Conservation (phyloP, 768 basidiomycete species). For the Roridomyces roridus region DNA sequence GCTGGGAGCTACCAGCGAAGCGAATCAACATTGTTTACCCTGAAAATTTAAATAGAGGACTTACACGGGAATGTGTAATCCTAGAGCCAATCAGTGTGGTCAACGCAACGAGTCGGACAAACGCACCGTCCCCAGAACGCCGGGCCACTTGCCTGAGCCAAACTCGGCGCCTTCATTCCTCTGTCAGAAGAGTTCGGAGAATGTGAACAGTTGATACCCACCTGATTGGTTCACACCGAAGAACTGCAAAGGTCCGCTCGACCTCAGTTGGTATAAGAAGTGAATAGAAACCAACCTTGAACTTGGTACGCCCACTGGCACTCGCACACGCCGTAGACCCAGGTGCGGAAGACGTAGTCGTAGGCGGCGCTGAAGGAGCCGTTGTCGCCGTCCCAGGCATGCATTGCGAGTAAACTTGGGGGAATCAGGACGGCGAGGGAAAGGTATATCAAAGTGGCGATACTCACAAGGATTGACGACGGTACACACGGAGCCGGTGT, state of each 20-base stretch:
- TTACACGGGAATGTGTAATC: slow-evolving; percentile 23
- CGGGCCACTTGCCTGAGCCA: slow-evolving; percentile 31
- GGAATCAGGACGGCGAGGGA: background rate
- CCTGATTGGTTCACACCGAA: slow-evolving; percentile 70
- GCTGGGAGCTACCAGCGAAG: slow-evolving; percentile 48
- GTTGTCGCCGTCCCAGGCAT: slow-evolving; percentile 28
- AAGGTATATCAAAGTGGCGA: background rate
- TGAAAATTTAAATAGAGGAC: too few relatives aligned
- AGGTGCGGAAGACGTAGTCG: slow-evolving; percentile 35
- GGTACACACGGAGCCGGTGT: slow-evolving; percentile 47
- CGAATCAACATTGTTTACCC: background rate
- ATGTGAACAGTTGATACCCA: background rate
- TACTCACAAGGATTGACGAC: slow-evolving; percentile 45
- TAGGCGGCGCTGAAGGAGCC: slow-evolving; percentile 29
- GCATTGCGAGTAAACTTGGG: slow-evolving; percentile 56
- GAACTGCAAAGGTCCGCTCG: slow-evolving; percentile 29
- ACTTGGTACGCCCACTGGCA: slow-evolving; percentile 51
- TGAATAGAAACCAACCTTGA: slow-evolving; percentile 39
- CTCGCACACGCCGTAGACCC: slow-evolving; percentile 32
- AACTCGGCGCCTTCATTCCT: slow-evolving; percentile 52
- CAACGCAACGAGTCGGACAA: too few relatives aligned
- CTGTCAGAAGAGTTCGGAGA: background rate
- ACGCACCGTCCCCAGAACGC: too few relatives aligned
- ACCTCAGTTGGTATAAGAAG: background rate
- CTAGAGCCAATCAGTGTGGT: slow-evolving; percentile 25